Percentiles rank a stretch among this genome's conserved stretches.
Evolutionary conservation across 106 monocot genomes (phyloP).

Genomic region (Dendrobium officinale): DNA sequence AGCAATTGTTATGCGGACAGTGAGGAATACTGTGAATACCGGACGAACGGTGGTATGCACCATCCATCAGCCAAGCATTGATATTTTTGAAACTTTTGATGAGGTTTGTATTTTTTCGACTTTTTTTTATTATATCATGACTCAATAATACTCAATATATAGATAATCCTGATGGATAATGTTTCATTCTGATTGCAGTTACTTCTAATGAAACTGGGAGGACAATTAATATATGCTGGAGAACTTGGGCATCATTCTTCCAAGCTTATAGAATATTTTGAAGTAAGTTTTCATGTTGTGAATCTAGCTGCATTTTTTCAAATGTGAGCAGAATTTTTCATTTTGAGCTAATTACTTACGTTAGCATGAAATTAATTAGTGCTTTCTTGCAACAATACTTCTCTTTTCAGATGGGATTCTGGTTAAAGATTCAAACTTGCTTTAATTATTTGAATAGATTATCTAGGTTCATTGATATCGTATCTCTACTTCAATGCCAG

Average conservation of each 20-base stretch:
- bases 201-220: conserved; percentile 77
- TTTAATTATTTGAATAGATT: not conserved
- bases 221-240: conserved; percentile 82
- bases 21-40: conserved; percentile 81
- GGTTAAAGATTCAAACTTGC: not conserved
- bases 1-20: conserved; percentile 92
- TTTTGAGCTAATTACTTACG: not conserved
- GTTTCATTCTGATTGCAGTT: conserved; percentile 32
- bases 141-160: not conserved
- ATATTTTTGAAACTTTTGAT: conserved; percentile 97
- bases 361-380: not conserved
- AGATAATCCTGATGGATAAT: not conserved
- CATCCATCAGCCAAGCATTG: conserved; percentile 96
- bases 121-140: not conserved
- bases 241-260: conserved; percentile 59
- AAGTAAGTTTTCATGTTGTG: conserved; percentile 38
- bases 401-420: not conserved
- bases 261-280: conserved; percentile 75
- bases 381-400: not conserved
- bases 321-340: not conserved
- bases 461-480: not conserved
- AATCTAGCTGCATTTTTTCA: not conserved
- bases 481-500: not conserved
- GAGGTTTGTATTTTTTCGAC: conserved; percentile 39
- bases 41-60: conserved; percentile 93